phyloP scores from a whole-genome alignment of 768 basidiomycete species.

The Leccinum boreale region DNA sequence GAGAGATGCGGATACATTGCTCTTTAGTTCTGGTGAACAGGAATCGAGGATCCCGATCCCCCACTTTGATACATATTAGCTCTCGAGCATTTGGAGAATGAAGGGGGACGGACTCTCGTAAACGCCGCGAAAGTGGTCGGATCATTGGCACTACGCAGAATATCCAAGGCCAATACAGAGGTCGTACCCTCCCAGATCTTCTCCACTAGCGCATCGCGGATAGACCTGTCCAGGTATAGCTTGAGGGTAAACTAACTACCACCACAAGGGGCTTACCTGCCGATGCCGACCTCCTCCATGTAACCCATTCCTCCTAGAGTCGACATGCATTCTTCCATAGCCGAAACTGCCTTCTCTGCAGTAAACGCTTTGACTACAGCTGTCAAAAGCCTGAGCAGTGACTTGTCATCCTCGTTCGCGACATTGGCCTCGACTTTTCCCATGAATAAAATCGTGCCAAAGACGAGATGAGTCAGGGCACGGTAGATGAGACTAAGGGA shows the following conservation, averaged over 20 bases:
- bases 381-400: constrained; percentile 59
- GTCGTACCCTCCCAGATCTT: constrained; percentile 83
- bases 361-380: constrained; percentile 70
- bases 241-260: background rate
- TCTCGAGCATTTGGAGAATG: background rate
- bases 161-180: constrained; percentile 65
- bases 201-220: constrained; percentile 71
- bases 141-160: constrained; percentile 53
- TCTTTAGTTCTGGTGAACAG: constrained; percentile 35
- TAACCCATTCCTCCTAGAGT: constrained; percentile 76
- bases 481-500: constrained; percentile 60
- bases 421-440: constrained; percentile 59
- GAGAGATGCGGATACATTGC: constrained; percentile 29
- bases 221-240: constrained; percentile 34
- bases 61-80: constrained; percentile 44
- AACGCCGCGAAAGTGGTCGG: constrained; percentile 45
- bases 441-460: constrained; percentile 56
- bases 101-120: constrained; percentile 39
- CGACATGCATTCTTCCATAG: constrained; percentile 74
- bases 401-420: constrained; percentile 47
- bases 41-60: constrained; percentile 40
- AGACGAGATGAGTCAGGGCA: constrained; percentile 59
- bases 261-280: constrained; percentile 34
- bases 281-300: constrained; percentile 79
- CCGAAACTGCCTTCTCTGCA: constrained; percentile 57